Conservation (phyloP, 768 basidiomycete genomes). For the Crepidotus variabilis region DNA sequence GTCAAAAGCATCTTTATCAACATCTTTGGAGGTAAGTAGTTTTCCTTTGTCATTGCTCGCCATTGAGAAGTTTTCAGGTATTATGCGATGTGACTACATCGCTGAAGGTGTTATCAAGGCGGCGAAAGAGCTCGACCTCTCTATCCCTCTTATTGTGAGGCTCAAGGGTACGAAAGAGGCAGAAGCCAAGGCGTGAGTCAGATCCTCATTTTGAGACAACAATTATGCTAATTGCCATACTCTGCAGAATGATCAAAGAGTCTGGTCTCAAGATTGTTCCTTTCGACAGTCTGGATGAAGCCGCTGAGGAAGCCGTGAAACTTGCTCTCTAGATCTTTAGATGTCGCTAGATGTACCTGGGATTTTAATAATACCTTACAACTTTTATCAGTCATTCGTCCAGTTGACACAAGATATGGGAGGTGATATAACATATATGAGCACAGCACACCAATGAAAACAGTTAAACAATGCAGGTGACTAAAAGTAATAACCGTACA, state of each 20-base stretch:
- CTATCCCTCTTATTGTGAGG: slow-evolving; percentile 87
- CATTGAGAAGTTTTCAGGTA: slow-evolving; percentile 41
- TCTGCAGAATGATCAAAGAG: slow-evolving; percentile 80
- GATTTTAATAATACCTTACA: slow-evolving; percentile 8
- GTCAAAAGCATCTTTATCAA: slow-evolving; percentile 99
- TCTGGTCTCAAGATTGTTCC: slow-evolving; percentile 92
- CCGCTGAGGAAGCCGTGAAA: slow-evolving; percentile 77
- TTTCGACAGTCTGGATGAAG: slow-evolving; percentile 91
- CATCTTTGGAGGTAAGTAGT: slow-evolving; percentile 76
- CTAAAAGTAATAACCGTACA: slow-evolving; percentile 18
- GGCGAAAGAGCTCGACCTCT: slow-evolving; percentile 83
- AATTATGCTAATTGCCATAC: slow-evolving; percentile 9
- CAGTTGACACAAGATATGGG: slow-evolving; percentile 13
- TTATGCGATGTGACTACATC: slow-evolving; percentile 99
- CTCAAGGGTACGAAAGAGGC: slow-evolving; percentile 96
- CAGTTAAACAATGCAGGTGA: slow-evolving; percentile 25
- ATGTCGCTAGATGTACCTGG: slow-evolving; percentile 10
- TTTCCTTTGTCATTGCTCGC: background rate
- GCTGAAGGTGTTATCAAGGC: slow-evolving; percentile 99
- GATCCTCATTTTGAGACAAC: background rate
- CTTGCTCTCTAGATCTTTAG: slow-evolving; percentile 47
- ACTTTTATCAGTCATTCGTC: slow-evolving; percentile 1
- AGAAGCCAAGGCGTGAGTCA: slow-evolving; percentile 88
- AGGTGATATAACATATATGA: slow-evolving; percentile 29
- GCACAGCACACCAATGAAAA: slow-evolving; percentile 37